Evolutionary conservation across 768 basidiomycete genomes (phyloP).

Genomic region (Podaxis sp.): DNA sequence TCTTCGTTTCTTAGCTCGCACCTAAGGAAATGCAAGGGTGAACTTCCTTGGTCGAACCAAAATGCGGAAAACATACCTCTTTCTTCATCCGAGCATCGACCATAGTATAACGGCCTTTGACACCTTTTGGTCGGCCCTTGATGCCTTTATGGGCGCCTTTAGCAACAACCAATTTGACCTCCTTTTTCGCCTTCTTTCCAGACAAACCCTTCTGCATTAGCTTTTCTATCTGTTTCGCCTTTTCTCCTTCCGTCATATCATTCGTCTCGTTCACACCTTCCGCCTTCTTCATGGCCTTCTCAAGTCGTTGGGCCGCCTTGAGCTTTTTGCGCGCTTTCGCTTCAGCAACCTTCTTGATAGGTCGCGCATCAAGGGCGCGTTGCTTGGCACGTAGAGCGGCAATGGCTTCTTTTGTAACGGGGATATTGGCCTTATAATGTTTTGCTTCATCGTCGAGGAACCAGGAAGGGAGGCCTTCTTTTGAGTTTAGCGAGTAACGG

Average conservation of each 20-base stretch:
- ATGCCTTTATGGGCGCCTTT: constrained; percentile 87
- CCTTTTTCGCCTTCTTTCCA: constrained; percentile 65
- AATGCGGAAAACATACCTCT: constrained; percentile 53
- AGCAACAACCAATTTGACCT: constrained; percentile 87
- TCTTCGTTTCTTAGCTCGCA: constrained; percentile 79
- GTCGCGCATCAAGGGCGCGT: constrained; percentile 91
- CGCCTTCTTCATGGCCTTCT: constrained; percentile 94
- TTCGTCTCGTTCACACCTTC: constrained; percentile 86
- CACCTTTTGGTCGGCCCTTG: constrained; percentile 91
- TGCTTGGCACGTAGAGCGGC: constrained; percentile 82
- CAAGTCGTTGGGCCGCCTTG: constrained; percentile 78
- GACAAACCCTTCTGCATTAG: constrained; percentile 79
- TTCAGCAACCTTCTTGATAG: constrained; percentile 98
- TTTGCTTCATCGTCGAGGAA: constrained; percentile 96
- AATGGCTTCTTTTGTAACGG: constrained; percentile 96
- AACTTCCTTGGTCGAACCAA: neutral
- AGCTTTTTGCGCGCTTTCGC: constrained; percentile 97
- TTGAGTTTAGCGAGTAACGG: constrained; percentile 86
- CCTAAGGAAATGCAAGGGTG: constrained; percentile 34
- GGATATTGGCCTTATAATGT: constrained; percentile 90
- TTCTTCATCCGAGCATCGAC: constrained; percentile 93
- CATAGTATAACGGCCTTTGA: constrained; percentile 95
- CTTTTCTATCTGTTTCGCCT: constrained; percentile 91
- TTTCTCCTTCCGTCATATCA: constrained; percentile 94
- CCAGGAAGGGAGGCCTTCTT: constrained; percentile 92